Evolutionary conservation across 1,284 basidiomycete genomes (phyloP), one percentile per base, ranked within the genome.

Genomic region (Trametes sp.): DNA sequence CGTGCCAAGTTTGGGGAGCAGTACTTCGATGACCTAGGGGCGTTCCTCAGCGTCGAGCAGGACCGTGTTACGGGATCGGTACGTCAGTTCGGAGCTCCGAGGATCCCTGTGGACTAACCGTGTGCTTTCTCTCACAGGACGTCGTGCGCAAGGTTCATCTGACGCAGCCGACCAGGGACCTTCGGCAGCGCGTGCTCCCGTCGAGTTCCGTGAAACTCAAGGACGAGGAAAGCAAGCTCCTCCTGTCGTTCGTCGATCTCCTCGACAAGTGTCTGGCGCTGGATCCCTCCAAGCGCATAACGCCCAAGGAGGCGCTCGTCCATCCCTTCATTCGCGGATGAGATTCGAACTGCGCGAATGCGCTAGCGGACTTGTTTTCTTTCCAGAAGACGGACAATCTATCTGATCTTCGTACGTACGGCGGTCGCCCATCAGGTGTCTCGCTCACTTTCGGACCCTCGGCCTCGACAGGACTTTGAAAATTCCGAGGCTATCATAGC

Each of bases 1-100:
- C 96, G 93, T 74, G 93, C 94, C 1, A 90, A 92, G 71, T 98
- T 98, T 76, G 93, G 93, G 2, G 88, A 93, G 51, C 81, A 93
- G 72, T 98, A 97, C 75, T 99, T 99, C 70, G 96, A 99, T 75
- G 96, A 98, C 62, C 87, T 91, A 79, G 89, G 92, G 52, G 89
- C 85, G 21, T 95, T 95, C 72, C 81, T 87, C 66, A 93, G 87
- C 66, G 81, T 95, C 2, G 95, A 96, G 74, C 87, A 83, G 69
- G 94, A 96, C 73, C 88, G 90, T 66, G 87, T 94, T 44, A 94
- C 93, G 2, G 92, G 93, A 14, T 81, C 84, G 61, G 94, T 95
- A 70, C 75, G 93, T 88, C 38, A 16, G 29, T 13, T 31, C 16
- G 45, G 52, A 63, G 23, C 50, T 55, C 35, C 23, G 41, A 61